These are phyloP conservation scores for Leccinum ponderosum DNA, from an alignment of 1,284 basidiomycete genomes.

Conservation along the genomic window DNA sequence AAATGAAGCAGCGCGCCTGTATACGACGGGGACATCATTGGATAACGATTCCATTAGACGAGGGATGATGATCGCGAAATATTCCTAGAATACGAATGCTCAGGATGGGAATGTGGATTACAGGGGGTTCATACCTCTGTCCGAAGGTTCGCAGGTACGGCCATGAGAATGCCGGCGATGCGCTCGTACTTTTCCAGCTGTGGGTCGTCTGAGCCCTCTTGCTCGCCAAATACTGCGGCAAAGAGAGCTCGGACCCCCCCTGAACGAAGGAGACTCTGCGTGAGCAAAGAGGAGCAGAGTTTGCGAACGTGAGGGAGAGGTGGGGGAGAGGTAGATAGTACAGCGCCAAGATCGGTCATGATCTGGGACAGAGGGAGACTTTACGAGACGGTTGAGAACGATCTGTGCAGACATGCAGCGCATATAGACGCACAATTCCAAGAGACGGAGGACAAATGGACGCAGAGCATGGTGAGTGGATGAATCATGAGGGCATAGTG, in stretches of 20 bases:
- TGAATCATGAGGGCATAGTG: constrained; percentile 42
- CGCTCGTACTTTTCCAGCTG: constrained; percentile 68
- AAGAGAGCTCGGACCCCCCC: constrained; percentile 69
- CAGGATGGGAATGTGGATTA: neutral
- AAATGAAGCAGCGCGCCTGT: constrained; percentile 67
- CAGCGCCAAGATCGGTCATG: constrained; percentile 60
- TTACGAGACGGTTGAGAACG: constrained; percentile 16
- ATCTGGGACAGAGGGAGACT: constrained; percentile 65
- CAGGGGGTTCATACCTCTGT: constrained; percentile 45
- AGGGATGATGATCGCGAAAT: constrained; percentile 56
- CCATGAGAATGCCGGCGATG: constrained; percentile 54
- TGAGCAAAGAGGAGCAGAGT: constrained; percentile 59
- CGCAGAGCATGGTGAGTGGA: constrained; percentile 40
- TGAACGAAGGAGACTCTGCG: constrained; percentile 64
- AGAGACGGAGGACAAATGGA: constrained; percentile 52
- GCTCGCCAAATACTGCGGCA: constrained; percentile 65
- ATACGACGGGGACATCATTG: constrained; percentile 40
- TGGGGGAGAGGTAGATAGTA: constrained; percentile 48
- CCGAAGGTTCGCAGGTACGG: constrained; percentile 54
- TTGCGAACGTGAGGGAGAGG: constrained; percentile 52
- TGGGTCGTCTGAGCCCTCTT: constrained; percentile 47
- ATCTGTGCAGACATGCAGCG: constrained; percentile 9
- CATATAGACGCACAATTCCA: constrained; percentile 53
- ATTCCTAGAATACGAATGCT: constrained; percentile 47
- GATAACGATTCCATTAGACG: constrained; percentile 53